Conservation (phyloP, 2,329 filamentous ascomycete genomes). For the Eurotiales sp. region DNA sequence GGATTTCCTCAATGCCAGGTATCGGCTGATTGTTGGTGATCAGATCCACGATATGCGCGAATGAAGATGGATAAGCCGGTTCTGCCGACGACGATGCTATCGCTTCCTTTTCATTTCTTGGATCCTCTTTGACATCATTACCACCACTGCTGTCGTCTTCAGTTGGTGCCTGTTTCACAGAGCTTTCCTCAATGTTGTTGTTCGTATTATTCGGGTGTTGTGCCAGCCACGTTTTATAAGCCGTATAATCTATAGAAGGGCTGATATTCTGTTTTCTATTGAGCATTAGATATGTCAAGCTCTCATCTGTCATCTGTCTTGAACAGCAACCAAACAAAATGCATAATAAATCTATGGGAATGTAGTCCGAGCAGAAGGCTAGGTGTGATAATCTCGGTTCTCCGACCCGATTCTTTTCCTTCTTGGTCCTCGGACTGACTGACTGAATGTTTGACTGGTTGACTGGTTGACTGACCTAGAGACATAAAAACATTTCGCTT, state of each 20-base stretch:
- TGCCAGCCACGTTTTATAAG: constrained; percentile 63
- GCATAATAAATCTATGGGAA: too few relatives aligned
- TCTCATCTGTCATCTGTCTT: too few relatives aligned
- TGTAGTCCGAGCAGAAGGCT: too few relatives aligned
- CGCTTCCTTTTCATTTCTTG: not conserved
- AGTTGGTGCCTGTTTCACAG: not conserved
- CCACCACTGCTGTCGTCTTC: not conserved
- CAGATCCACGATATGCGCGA: constrained; percentile 80
- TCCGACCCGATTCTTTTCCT: too few relatives aligned
- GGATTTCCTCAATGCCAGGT: constrained; percentile 83
- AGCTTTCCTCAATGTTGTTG: too few relatives aligned
- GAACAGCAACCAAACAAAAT: too few relatives aligned
- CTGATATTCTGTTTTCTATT: constrained; percentile 35
- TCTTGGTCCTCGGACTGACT: too few relatives aligned
- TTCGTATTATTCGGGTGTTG: too few relatives aligned
- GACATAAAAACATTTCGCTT: constrained; percentile 49
- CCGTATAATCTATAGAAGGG: constrained; percentile 58
- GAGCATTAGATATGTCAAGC: constrained; percentile 2
- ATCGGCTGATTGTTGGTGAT: constrained; percentile 79
- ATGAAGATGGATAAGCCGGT: constrained; percentile 72
- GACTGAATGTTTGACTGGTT: too few relatives aligned
- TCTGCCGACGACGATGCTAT: constrained; percentile 19
- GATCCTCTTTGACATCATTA: not conserved
- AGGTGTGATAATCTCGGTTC: too few relatives aligned
- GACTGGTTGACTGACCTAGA: constrained; percentile 33